Conservation (phyloP, 2,329 filamentous ascomycete genomes). For the Ascocoryne sarcoides region DNA sequence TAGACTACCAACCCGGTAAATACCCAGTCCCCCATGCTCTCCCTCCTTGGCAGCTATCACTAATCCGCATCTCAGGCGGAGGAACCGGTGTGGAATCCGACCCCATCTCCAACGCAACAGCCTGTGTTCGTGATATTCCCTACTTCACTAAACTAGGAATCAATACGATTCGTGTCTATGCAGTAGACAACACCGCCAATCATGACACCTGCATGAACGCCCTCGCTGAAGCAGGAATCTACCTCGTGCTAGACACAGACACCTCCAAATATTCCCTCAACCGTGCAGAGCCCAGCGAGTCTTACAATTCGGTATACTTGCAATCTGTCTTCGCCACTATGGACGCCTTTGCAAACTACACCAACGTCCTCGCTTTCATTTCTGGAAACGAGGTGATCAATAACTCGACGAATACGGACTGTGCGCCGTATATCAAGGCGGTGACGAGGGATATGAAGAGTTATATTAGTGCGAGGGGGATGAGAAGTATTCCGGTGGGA, state of each 20-base stretch:
- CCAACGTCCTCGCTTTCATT: slow-evolving; percentile 58
- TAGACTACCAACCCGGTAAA: slow-evolving; percentile 51
- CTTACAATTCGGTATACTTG: slow-evolving; percentile 61
- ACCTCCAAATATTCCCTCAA: slow-evolving; percentile 60
- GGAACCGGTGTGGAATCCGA: slow-evolving; percentile 6
- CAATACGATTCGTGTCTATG: slow-evolving; percentile 65
- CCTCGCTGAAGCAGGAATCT: slow-evolving; percentile 59
- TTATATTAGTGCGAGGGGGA: slow-evolving; percentile 39
- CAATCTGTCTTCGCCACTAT: slow-evolving; percentile 65
- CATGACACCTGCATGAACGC: slow-evolving; percentile 60
- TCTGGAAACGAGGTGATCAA: slow-evolving; percentile 54
- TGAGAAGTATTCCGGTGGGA: slow-evolving; percentile 45
- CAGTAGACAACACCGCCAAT: slow-evolving; percentile 56
- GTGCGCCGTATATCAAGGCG: slow-evolving; percentile 50
- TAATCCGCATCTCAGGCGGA: too few species aligned
- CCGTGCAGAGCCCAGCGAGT: slow-evolving; percentile 46
- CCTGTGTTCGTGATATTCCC: slow-evolving; percentile 5
- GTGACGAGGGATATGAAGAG: slow-evolving; percentile 48
- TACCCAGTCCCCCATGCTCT: too few species aligned
- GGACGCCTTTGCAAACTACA: slow-evolving; percentile 57
- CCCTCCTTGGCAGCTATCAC: too few species aligned
- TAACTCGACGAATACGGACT: slow-evolving; percentile 38
- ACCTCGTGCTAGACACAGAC: slow-evolving; percentile 62
- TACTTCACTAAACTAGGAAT: slow-evolving; percentile 56
- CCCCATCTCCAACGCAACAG: slow-evolving; percentile 4